phyloP scores from a whole-genome alignment of 768 basidiomycete species.

The Botryobasidium botryosum region DNA sequence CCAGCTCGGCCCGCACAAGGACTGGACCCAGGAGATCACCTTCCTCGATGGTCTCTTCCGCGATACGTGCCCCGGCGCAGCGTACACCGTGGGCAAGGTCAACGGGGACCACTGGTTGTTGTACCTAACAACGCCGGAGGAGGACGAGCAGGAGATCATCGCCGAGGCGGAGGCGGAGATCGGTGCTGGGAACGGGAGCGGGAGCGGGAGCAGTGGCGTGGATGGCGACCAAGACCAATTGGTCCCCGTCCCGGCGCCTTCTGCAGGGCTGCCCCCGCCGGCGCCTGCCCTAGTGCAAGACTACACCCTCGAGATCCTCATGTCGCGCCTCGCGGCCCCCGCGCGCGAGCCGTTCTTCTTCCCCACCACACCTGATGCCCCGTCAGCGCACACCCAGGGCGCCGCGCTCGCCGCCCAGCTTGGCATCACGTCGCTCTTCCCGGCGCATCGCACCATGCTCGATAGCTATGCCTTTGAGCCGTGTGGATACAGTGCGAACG shows the following conservation, averaged over 20 bases:
- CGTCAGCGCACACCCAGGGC: constrained; percentile 24
- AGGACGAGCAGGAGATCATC: constrained; percentile 7
- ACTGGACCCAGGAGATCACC: constrained; percentile 86
- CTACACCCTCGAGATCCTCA: constrained; percentile 95
- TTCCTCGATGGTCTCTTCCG: constrained; percentile 83
- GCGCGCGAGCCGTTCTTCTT: constrained; percentile 67
- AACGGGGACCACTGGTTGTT: constrained; percentile 99
- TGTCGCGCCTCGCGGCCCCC: constrained; percentile 69
- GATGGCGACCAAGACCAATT: constrained; percentile 10
- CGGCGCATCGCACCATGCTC: constrained; percentile 55
- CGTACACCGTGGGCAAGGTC: constrained; percentile 93
- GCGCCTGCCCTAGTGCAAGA: constrained; percentile 32
- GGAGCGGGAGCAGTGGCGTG: constrained; percentile 1
- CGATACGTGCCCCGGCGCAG: constrained; percentile 42
- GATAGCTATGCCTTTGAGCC: constrained; percentile 91
- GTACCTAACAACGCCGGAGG: constrained; percentile 61
- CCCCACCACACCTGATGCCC: constrained; percentile 24
- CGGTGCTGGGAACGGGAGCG: constrained; percentile 7
- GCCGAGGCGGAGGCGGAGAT: constrained; percentile 2
- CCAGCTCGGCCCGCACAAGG: constrained; percentile 78
- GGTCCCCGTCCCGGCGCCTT: constrained; percentile 11
- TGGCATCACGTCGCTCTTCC: constrained; percentile 73
- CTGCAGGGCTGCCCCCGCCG: constrained; percentile 14
- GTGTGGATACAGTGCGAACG: constrained; percentile 93
- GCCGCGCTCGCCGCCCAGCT: constrained; percentile 41